Evolutionary conservation across 345 rosid genomes (phyloP).

Genomic region (Anastatica hierochuntica): DNA sequence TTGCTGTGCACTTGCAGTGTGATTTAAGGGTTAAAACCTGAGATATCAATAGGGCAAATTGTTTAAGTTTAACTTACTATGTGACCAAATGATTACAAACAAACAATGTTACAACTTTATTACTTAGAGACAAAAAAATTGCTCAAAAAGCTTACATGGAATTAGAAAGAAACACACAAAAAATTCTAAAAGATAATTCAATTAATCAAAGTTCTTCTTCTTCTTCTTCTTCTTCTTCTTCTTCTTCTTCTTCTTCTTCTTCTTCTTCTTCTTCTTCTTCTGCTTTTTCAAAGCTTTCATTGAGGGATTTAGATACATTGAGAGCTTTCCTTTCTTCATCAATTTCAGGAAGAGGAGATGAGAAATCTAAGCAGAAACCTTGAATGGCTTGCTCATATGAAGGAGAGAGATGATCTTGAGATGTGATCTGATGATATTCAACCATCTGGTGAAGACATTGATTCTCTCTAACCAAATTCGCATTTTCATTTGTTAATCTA

Average conservation of each 20-base stretch:
- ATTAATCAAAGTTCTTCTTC: too few species aligned
- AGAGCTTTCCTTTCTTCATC: slow-evolving; percentile 5
- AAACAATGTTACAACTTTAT: too few species aligned
- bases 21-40: too few species aligned
- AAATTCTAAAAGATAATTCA: too few species aligned
- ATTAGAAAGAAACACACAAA: too few species aligned
- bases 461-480: slow-evolving; percentile 70
- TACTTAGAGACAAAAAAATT: too few species aligned
- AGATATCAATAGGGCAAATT: too few species aligned
- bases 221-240: too few species aligned
- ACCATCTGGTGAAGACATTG: slow-evolving; percentile 83
- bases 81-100: too few species aligned
- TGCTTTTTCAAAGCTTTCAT: slow-evolving; percentile 34
- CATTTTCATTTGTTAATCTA: slow-evolving; percentile 73
- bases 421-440: slow-evolving; percentile 73
- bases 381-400: slow-evolving; percentile 55
- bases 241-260: not conserved
- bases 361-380: slow-evolving; percentile 72
- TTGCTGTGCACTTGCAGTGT: too few species aligned
- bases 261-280: not conserved
- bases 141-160: too few species aligned
- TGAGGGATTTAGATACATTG: slow-evolving; percentile 34
- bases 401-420: slow-evolving; percentile 69
- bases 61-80: too few species aligned
- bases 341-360: slow-evolving; percentile 45